These are phyloP conservation scores for Colletotrichum spinosum DNA, from an alignment of 2,329 filamentous ascomycete genomes.

Conservation along the genomic window DNA sequence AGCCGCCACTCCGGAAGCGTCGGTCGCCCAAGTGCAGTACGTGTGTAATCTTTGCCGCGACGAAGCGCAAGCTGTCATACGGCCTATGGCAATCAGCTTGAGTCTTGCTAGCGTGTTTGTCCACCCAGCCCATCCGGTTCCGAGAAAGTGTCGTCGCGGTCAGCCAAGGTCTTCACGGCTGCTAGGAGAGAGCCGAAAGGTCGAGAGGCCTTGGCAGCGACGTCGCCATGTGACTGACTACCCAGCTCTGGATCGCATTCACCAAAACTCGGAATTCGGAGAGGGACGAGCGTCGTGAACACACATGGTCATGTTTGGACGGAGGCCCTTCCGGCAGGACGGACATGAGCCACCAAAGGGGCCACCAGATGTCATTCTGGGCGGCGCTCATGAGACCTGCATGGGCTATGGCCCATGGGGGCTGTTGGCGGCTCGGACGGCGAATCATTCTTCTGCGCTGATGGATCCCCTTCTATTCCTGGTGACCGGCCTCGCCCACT, in stretches of 20 bases:
- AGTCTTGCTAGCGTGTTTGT: conserved; percentile 8
- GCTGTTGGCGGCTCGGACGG: too few relatives aligned
- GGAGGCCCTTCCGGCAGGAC: conserved; percentile 16
- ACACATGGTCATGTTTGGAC: not conserved
- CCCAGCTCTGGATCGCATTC: conserved; percentile 1
- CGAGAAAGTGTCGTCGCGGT: conserved; percentile 13
- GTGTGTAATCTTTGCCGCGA: not conserved
- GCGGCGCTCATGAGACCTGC: conserved; percentile 29
- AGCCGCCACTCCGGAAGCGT: conserved; percentile 26
- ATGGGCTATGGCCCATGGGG: not conserved
- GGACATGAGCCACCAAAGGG: not conserved
- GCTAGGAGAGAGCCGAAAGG: conserved; percentile 8
- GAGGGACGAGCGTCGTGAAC: not conserved
- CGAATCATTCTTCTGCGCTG: not conserved
- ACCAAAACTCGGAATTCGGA: not conserved
- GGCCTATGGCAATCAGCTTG: not conserved
- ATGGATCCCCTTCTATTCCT: conserved; percentile 24
- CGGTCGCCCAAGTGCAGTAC: conserved; percentile 13
- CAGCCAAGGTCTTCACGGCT: conserved; percentile 7
- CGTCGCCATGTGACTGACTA: conserved; percentile 2
- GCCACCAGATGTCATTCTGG: conserved; percentile 10
- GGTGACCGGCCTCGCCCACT: conserved; percentile 13
- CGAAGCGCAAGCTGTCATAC: conserved; percentile 12
- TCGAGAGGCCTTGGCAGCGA: conserved; percentile 10
- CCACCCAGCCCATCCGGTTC: not conserved